Evolutionary conservation across 805 yeast genomes (phyloP).

Genomic region (Candida vaughaniae): DNA sequence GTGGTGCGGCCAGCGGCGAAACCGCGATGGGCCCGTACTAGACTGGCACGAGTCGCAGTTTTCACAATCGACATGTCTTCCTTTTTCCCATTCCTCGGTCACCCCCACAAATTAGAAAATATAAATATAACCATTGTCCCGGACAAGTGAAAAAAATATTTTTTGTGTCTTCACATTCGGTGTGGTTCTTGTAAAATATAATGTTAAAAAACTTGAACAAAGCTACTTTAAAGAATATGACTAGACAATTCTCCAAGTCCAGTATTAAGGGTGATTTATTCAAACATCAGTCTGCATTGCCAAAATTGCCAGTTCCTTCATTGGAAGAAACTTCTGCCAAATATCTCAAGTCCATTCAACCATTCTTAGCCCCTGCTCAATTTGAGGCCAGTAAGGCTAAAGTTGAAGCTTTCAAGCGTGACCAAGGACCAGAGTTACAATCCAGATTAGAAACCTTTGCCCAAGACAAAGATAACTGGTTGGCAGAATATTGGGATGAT

Average conservation of each 20-base stretch:
- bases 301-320: constrained; percentile 85
- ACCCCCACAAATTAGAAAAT: constrained; percentile 8
- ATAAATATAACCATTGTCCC: constrained; percentile 3
- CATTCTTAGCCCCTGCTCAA: constrained; percentile 55
- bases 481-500: constrained; percentile 89
- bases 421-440: constrained; percentile 68
- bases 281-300: constrained; percentile 70
- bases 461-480: constrained; percentile 75
- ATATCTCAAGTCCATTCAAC: constrained; percentile 72
- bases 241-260: constrained; percentile 23
- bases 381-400: constrained; percentile 50
- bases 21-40: too few relatives aligned
- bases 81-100: constrained; percentile 11
- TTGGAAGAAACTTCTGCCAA: constrained; percentile 66
- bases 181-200: background rate
- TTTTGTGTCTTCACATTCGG: background rate
- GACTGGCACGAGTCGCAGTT: too few relatives aligned
- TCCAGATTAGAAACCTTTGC: constrained; percentile 59
- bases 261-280: constrained; percentile 62
- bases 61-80: too few relatives aligned
- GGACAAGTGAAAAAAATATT: too few relatives aligned
- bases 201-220: constrained; percentile 8
- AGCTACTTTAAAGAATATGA: constrained; percentile 8
- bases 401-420: constrained; percentile 62
- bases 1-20: too few relatives aligned